These are phyloP conservation scores for Paraphoma sp. DNA, from an alignment of 2,329 filamentous ascomycete genomes.

Conservation along the genomic window DNA sequence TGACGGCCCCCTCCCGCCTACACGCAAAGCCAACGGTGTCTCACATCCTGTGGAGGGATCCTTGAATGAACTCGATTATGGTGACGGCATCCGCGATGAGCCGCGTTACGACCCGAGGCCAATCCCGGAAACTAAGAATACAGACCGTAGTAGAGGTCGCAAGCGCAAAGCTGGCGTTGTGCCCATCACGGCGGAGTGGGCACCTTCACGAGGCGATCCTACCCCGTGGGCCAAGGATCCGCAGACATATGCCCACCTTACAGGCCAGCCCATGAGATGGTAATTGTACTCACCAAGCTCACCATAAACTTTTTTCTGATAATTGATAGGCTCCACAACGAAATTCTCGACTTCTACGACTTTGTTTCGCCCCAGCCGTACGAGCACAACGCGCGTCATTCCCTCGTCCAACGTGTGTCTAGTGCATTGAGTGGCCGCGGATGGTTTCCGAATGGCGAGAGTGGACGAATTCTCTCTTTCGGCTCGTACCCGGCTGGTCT, in stretches of 20 bases:
- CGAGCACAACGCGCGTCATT: conserved; percentile 76
- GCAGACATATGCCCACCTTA: conserved; percentile 62
- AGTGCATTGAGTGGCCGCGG: conserved; percentile 56
- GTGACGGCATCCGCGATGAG: conserved; percentile 9
- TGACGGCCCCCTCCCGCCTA: not conserved
- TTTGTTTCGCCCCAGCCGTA: conserved; percentile 79
- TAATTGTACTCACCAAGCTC: conserved; percentile 10
- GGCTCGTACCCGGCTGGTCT: conserved; percentile 90
- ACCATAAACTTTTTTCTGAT: not conserved
- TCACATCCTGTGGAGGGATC: conserved; percentile 26
- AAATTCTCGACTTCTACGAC: conserved; percentile 87
- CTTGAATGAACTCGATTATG: conserved; percentile 26
- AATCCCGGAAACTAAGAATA: not conserved
- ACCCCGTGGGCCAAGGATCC: conserved; percentile 56
- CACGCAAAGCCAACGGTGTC: not conserved
- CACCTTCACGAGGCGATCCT: conserved; percentile 44
- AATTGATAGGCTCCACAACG: conserved; percentile 75
- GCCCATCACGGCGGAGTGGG: conserved; percentile 54
- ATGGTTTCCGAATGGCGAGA: conserved; percentile 19
- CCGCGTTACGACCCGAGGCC: conserved; percentile 18
- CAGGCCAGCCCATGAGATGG: conserved; percentile 61
- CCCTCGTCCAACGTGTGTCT: conserved; percentile 74
- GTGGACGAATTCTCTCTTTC: conserved; percentile 74
- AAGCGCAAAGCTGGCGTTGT: conserved; percentile 72
- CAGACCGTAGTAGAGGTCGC: conserved; percentile 11